Base-by-base conservation (phyloP, 805 yeast genomes). In the Saccharomyces paradoxus region DNA sequence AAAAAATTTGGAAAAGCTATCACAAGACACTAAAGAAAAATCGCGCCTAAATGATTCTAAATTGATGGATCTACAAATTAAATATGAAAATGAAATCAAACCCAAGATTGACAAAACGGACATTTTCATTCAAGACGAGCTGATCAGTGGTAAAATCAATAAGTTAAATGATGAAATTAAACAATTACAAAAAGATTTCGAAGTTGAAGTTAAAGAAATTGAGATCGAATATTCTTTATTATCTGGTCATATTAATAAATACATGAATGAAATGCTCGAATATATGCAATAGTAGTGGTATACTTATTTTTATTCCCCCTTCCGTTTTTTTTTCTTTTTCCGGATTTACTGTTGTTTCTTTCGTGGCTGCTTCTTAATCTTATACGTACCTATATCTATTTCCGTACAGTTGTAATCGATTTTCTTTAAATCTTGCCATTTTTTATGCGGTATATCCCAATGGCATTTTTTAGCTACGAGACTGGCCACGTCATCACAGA, bases 401-500 rank as follows among this genome's bases (percentile, higher is more conserved):
- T 65, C 68, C 10, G 51, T 60, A 51, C 57, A 56, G 13, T 55
- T 54, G 37, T 63, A 61, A 7, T 59, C 55, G 30, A 55, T 60
- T 13, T 58, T 53, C 56, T 71, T 56, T 44, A 69, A 50, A 41
- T 66, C 60, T 4, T 71, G 67, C 65, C 78, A 78, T 62, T 77
- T 76, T n/a, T 73, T 65, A 63, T 85, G 89, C 1, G 80, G 73
- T 48, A 87, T 75, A 4, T 74, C 71, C 91, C 91, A 85, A 4
- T 76, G 76, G 46, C 86, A 69, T 55, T 75, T 74, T 28, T 79
- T 77, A 47, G 82, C 74, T 1, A 90, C 72, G 66, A 81, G 81
- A 28, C 85, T 79, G 5, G 88, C 89, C 6, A 81, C 88, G 60
- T 87, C 90, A 64, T 91, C 97, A 69, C 96, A 88, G 59, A 78